Evolutionary conservation across 805 yeast genomes (phyloP), one percentile per base, ranked within the genome.

Genomic region (Ascoidea tarda): DNA sequence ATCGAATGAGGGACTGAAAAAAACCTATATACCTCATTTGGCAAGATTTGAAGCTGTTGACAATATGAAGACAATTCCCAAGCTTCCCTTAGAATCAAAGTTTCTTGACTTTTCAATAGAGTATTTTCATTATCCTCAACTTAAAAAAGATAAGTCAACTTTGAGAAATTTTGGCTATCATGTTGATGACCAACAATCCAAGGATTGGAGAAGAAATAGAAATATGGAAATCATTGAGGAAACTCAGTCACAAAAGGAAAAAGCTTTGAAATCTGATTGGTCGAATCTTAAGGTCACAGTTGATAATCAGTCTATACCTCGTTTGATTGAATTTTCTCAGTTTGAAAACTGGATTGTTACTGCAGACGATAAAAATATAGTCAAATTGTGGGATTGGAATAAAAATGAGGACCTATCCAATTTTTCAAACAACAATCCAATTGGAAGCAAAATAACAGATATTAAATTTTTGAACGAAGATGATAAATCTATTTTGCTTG

Each of bases 111-210:
- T 83, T 65, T 78, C 85, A 59, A 63, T 87, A 54, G 99, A 93
- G 64, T 90, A 89, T 62, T 93, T 91, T 69, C 96, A 90, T 61
- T 98, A 90, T 62, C 97, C 99, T 0, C 98, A 91, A 63, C 54
- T 56, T 42, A 31, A 49, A 32, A 16, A 45, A 14, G 44, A 38
- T 38, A 38, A 38, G 44, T 14, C 44, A 38, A 38, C 44, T 10
- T 14, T 38, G 14, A 38, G 44, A 38, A 38, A 38, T 38, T 14
- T 10, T 38, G 44, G 44, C 14, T 38, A 10, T 38, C 28, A 52
- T 21, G 54, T 54, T 44, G 58, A 54, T 33, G 58, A 56, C 32
- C 46, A 50, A 32, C 57, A 56, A 42, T 33, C 45, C 16, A 56
- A 56, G 46, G 54, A 44, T 31, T 93, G 98, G 98, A 75, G 96